Evolutionary conservation across 2,329 filamentous ascomycete genomes (phyloP), one percentile per base, ranked within the genome.

Genomic region (Colletotrichum noveboracense): DNA sequence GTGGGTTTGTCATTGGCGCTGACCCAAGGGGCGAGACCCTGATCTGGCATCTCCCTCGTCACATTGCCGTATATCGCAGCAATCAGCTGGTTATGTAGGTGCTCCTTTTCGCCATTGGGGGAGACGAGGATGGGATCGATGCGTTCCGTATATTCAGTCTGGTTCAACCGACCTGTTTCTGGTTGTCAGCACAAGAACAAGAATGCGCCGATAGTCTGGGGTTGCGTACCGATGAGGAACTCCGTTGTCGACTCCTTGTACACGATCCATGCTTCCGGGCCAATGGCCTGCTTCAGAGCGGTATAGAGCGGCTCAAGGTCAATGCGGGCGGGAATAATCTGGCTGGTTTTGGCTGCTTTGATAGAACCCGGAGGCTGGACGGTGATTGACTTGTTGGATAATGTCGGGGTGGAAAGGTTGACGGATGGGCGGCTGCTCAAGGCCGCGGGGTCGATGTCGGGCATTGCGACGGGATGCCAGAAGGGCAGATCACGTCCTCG

Each of bases 391-490:
- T 93, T 93, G 60, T 86, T 87, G 75, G 90, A 85, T 74, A 93
- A 84, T 55, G 91, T 87, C 75, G 92, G 91, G 7, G 91, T 93
- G 61, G 90, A 87, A 71, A 92, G 87, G 83, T 85, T 89, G 82
- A 89, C 83, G 64, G 91, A 85, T 77, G 91, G 90, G 81, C 91
- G 91, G 87, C 91, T 93, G 87, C 91, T 93, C 80, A 94, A 85
- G 78, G 92, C 91, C 86, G 92, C 91, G 81, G 92, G 92, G 87
- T 93, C 92, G 86, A 94, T 93, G 86, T 93, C 92, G 80, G 92
- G 91, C 92, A 93, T 93, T 78, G 80, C 82, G 80, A 69, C 32
- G 65, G 73, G 52, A 67, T 71, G 73, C 69, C 69, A 67, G 62
- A 71, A 34, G 48, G 48, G 71, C 71, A 75, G 73, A 72, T 69